phyloP scores from a whole-genome alignment of 2,329 filamentous ascomycete genomes.

The Clonostachys chloroleuca region DNA sequence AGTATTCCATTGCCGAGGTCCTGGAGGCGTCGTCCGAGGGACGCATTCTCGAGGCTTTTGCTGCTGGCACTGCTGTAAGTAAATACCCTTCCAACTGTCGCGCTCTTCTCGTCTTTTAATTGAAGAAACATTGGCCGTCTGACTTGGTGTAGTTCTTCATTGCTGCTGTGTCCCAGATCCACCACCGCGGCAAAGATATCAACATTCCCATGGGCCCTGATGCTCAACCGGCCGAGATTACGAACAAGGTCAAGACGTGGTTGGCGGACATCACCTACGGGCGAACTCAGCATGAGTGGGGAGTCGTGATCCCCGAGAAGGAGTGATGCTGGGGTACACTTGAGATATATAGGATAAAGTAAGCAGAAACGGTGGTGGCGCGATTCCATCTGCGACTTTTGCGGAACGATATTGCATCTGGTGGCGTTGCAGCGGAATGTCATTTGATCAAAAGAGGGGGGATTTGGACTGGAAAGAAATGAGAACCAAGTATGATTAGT shows the following conservation, averaged over 20 bases:
- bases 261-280: constrained; percentile 74
- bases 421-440: no score
- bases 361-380: no score
- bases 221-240: constrained; percentile 46
- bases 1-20: constrained; percentile 78
- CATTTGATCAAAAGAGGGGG: no score
- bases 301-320: constrained; percentile 61
- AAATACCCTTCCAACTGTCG: not conserved
- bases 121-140: not conserved
- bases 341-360: no score
- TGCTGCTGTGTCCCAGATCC: constrained; percentile 62
- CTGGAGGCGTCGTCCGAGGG: constrained; percentile 69
- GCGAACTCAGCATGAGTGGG: constrained; percentile 63
- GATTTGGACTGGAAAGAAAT: no score
- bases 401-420: no score
- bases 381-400: no score
- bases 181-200: constrained; percentile 62
- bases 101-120: not conserved
- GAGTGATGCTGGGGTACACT: constrained; percentile 14
- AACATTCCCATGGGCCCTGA: constrained; percentile 54
- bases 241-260: constrained; percentile 61
- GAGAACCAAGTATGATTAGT: no score
- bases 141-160: constrained; percentile 57
- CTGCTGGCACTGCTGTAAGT: constrained; percentile 78
- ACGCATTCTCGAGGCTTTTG: constrained; percentile 78